phyloP scores from a whole-genome alignment of 106 monocot species.

The Iris macrosiphon region DNA sequence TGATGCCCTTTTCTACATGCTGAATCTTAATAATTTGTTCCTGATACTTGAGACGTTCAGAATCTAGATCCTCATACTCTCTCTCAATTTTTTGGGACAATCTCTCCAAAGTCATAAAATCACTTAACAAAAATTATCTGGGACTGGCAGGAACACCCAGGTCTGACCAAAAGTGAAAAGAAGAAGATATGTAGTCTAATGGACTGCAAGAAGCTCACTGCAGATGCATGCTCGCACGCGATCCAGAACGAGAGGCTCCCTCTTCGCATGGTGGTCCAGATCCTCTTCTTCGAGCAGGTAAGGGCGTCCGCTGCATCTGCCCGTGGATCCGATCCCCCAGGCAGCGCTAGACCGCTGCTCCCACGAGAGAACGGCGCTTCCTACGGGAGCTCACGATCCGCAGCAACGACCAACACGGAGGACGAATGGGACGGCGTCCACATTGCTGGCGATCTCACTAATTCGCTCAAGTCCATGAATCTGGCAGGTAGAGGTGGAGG shows the following conservation, averaged over 20 bases:
- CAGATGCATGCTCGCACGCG: conserved; percentile 52
- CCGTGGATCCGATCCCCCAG: neutral
- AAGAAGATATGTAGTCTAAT: conserved; percentile 48
- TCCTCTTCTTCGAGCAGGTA: conserved; percentile 52
- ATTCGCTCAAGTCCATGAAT: conserved; percentile 27
- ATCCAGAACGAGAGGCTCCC: conserved; percentile 71
- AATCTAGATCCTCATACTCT: too few relatives aligned
- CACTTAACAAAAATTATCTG: too few relatives aligned
- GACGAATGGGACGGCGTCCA: conserved; percentile 37
- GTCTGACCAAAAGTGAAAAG: conserved; percentile 42
- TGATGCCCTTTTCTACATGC: too few relatives aligned
- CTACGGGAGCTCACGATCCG: conserved; percentile 47
- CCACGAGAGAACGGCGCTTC: conserved; percentile 35
- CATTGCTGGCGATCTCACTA: conserved; percentile 7
- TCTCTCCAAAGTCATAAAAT: too few relatives aligned
- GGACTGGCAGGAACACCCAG: conserved; percentile 55
- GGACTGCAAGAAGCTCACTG: conserved; percentile 57
- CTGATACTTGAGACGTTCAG: too few relatives aligned
- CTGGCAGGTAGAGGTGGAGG: conserved; percentile 21
- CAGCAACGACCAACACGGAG: conserved; percentile 38
- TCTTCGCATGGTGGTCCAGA: conserved; percentile 42
- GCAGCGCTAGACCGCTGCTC: conserved; percentile 6
- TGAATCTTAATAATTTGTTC: too few relatives aligned
- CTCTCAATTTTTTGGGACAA: too few relatives aligned
- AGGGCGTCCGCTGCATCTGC: conserved; percentile 16